phyloP scores from a whole-genome alignment of 2,329 filamentous ascomycete species.

The Coniella vitis region DNA sequence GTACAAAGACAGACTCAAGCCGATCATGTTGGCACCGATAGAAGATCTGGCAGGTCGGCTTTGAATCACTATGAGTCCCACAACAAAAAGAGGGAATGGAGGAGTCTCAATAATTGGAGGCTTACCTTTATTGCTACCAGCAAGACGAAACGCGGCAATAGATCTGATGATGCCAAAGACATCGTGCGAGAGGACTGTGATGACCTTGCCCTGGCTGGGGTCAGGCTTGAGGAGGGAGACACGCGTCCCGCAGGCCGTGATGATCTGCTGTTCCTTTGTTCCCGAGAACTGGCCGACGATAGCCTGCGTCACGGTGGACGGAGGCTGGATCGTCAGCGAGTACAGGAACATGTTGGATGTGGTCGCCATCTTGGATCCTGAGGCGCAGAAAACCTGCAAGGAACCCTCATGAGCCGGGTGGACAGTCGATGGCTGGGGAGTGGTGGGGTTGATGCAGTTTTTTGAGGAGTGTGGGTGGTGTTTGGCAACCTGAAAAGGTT shows the following conservation, averaged over 20 bases:
- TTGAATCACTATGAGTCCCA: conserved; percentile 65
- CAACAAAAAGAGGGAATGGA: conserved; percentile 23
- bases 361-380: conserved; percentile 70
- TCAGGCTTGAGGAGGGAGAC: conserved; percentile 84
- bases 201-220: conserved; percentile 76
- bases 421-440: neutral
- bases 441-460: neutral
- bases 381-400: conserved; percentile 46
- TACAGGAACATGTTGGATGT: conserved; percentile 99
- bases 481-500: conserved; percentile 4
- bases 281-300: conserved; percentile 93
- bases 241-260: conserved; percentile 85
- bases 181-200: conserved; percentile 82
- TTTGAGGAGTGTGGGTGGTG: conserved; percentile 3
- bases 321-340: conserved; percentile 89
- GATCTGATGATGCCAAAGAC: conserved; percentile 92
- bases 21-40: conserved; percentile 15
- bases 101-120: conserved; percentile 21
- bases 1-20: conserved; percentile 16
- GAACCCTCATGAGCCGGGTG: conserved; percentile 22
- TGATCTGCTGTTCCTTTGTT: conserved; percentile 95
- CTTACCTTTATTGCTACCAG: conserved; percentile 94
- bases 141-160: conserved; percentile 81
- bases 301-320: conserved; percentile 82
- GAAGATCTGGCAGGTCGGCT: conserved; percentile 47